A percentile compares a stretch with the other conserved stretches of the same genome.
phyloP scores from a whole-genome alignment of 1,139 yeast species.

The Candida glucosophila region DNA sequence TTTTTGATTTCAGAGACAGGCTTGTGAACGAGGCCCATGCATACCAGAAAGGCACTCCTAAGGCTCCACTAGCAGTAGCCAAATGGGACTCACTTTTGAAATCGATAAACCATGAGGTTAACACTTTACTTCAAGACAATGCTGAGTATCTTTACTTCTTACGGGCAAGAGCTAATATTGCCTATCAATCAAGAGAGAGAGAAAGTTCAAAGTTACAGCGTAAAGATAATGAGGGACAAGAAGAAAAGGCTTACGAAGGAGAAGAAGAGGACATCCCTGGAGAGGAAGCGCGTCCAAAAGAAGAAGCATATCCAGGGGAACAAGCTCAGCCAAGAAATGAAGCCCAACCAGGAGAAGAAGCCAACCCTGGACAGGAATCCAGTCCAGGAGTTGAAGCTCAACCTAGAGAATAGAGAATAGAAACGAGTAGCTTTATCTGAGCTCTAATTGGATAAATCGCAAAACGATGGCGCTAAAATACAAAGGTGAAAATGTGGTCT shows the following conservation, averaged over 20 bases:
- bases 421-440: too few relatives aligned
- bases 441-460: too few relatives aligned
- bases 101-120: conserved; percentile 54
- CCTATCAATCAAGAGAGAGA: conserved; percentile 65
- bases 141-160: conserved; percentile 63
- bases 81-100: conserved; percentile 44
- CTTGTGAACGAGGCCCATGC: conserved; percentile 40
- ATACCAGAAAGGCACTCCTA: conserved; percentile 14
- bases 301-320: too few relatives aligned
- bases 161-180: conserved; percentile 75
- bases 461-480: too few relatives aligned
- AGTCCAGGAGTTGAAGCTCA: too few relatives aligned
- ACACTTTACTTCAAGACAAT: conserved; percentile 56
- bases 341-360: too few relatives aligned
- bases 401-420: too few relatives aligned
- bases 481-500: too few relatives aligned
- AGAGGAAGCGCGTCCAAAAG: too few relatives aligned
- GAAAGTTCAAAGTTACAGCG: background rate
- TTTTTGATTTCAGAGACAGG: conserved; percentile 49
- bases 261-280: too few relatives aligned
- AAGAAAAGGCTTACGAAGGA: background rate
- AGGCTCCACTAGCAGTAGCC: conserved; percentile 31
- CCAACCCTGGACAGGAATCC: too few relatives aligned
- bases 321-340: too few relatives aligned
- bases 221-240: background rate